phyloP scores from a whole-genome alignment of 768 basidiomycete species.

The Boletellus ananas region DNA sequence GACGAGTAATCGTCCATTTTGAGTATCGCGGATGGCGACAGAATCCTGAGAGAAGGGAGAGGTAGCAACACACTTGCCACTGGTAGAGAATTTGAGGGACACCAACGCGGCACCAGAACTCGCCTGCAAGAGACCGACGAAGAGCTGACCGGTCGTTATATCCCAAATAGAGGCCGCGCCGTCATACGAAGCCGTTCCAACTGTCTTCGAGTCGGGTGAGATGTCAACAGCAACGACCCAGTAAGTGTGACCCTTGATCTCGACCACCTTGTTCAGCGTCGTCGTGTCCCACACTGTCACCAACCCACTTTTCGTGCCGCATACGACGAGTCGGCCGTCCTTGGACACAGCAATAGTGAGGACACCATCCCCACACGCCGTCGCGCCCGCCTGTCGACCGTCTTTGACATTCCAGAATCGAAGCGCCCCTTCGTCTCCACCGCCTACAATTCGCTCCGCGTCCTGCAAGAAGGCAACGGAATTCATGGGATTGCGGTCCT shows the following conservation, averaged over 20 bases:
- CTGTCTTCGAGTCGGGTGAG: constrained; percentile 8
- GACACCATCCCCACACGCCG: constrained; percentile 5
- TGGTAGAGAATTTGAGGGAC: constrained; percentile 11
- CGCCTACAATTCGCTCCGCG: neutral
- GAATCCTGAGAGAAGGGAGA: constrained; percentile 8
- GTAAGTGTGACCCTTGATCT: constrained; percentile 9
- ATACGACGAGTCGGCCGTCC: constrained; percentile 10
- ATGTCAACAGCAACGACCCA: constrained; percentile 15
- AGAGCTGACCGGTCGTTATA: constrained; percentile 8
- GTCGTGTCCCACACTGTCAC: constrained; percentile 9
- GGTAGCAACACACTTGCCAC: constrained; percentile 4
- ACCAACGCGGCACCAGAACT: constrained; percentile 2
- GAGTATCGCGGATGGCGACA: constrained; percentile 8
- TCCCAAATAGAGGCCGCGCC: constrained; percentile 12
- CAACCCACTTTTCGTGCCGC: constrained; percentile 11
- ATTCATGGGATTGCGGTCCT: constrained; percentile 6
- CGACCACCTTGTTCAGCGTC: constrained; percentile 1
- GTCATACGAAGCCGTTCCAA: constrained; percentile 13
- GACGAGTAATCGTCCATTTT: constrained; percentile 3
- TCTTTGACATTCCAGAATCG: constrained; percentile 5
- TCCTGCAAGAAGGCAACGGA: constrained; percentile 7
- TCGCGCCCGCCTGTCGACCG: neutral
- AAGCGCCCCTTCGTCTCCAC: constrained; percentile 11
- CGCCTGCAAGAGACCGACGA: constrained; percentile 6
- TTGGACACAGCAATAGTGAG: constrained; percentile 8